Base-by-base conservation (phyloP, 2,329 filamentous ascomycete genomes). In the Calonectria pteridis region DNA sequence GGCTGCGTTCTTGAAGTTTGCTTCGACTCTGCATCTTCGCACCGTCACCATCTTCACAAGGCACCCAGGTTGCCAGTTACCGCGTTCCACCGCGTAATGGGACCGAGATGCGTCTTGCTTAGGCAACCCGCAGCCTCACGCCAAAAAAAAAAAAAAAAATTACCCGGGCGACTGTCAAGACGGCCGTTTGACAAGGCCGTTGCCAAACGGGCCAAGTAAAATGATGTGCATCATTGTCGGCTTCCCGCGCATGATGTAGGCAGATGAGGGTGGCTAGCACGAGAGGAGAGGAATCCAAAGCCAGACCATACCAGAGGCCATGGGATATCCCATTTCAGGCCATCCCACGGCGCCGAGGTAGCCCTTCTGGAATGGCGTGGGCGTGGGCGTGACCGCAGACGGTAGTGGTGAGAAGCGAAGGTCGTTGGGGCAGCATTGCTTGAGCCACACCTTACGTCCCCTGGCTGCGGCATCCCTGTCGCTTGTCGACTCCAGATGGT, bases 251-350 rank as follows among this genome's bases (percentile, higher is more conserved):
- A 64, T 74, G 71, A 73, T 75, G 78, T 77, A 73, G 78, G 79
- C 77, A 77, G 71, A 78, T 75, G 75, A 78, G 72, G 73, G 73
- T 76, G 73, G 76, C 76, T 77, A 72, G 77, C 76, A 58, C n/a
- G 23, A 53, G 26, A 49, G 16, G 50, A 35, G 33, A 28, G 28
- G 51, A 63, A 64, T 46, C 29, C 53, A 23, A 35, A 58, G 43
- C 63, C 35, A 67, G 62, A 31, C 71, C 67, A 73, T 73, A 53
- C 53, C 71, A 73, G 33, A 53, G 62, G 62, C 63, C 46, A 62
- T 51, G 71, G 71, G 62, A 50, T 20, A 62, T 62, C 33, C 71
- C 65, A 64, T 40, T 69, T 65, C 58, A 65, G 26, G 62, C 18
- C 40, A 70, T 73, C 67, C 67, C 67, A 67, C 67, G 67, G 62